phyloP scores from a whole-genome alignment of 257 asterid genomes.

The Paraleonurus japonicus region DNA sequence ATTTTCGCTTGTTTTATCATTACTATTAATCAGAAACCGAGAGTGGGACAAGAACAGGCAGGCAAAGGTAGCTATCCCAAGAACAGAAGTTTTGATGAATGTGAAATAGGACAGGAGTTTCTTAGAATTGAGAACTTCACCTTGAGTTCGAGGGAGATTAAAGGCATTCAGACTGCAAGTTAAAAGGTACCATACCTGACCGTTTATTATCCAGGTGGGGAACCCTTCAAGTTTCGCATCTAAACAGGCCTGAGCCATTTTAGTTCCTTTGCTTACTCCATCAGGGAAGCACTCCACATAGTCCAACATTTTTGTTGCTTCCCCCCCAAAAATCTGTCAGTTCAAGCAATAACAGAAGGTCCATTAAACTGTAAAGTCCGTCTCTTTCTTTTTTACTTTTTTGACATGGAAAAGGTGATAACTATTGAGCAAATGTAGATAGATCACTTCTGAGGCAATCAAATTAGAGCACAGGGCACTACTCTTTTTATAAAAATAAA shows the following conservation, averaged over 20 bases:
- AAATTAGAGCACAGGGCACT: not conserved
- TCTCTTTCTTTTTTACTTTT: not conserved
- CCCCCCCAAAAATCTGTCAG: constrained; percentile 80
- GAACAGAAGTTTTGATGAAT: not conserved
- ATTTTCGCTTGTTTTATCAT: not conserved
- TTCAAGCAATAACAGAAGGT: constrained; percentile 19
- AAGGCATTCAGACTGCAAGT: not conserved
- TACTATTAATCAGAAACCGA: not conserved
- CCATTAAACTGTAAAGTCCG: not conserved
- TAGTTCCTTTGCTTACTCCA: constrained; percentile 69
- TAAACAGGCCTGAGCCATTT: constrained; percentile 70
- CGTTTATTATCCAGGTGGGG: constrained; percentile 91
- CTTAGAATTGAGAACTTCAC: not conserved
- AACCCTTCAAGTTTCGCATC: constrained; percentile 78
- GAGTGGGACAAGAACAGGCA: not conserved
- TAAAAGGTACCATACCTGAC: constrained; percentile 48
- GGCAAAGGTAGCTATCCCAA: not conserved
- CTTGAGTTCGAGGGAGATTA: not conserved
- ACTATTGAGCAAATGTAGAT: not conserved
- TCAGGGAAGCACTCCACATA: constrained; percentile 94
- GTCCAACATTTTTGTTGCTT: constrained; percentile 74
- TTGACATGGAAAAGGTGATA: not conserved
- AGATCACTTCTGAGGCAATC: not conserved
- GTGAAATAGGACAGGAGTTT: not conserved
- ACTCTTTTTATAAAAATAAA: not conserved